Base-by-base conservation (phyloP, 768 basidiomycete species). In the Leccinellum albellum region DNA sequence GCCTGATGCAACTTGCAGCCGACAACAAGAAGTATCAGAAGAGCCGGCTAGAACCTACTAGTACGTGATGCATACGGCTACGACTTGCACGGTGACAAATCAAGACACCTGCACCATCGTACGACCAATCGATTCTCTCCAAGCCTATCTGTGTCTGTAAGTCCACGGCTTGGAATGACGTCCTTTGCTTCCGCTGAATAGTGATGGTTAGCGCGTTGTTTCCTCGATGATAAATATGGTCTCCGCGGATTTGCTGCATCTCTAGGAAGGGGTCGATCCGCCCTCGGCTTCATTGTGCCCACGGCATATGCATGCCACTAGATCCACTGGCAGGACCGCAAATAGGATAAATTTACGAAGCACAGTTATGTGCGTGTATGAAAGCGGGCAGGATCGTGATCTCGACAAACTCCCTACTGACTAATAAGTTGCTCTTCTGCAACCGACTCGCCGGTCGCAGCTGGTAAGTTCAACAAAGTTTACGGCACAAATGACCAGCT, bases 401-500 rank as follows among this genome's bases (percentile, higher is more conserved):
- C 40, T 21, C 45, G 54, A 31, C 55, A 49, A 33, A 33, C 17
- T 45, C 33, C 4, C 46, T 12, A 52, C 52, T 67, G 65, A 57
- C 54, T 62, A 55, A 65, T 28, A 24, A 26, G 8, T 53, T 48
- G 32, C 49, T 56, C 64, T 68, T 58, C 21, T 60, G 60, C 51
- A 45, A 56, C 49, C 35, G 54, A 50, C 49, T 46, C 21, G 31
- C 46, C 47, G 55, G 40, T 55, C 32, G 47, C 54, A 53, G 37
- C 40, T 42, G 40, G 26, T 44, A 29, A 51, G 54, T 54, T 56
- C 21, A 29, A 45, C 52, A 52, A 26, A 44, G 50, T 53, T 68
- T 68, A 66, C 65, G 65, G 64, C 64, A 67, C 61, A 20, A 15
- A 13, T 28, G 40, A 49, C 17, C 29, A 26, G n/a, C 20, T 55